Conservation (phyloP, 768 basidiomycete species). For the Cystobasidium tubakii region DNA sequence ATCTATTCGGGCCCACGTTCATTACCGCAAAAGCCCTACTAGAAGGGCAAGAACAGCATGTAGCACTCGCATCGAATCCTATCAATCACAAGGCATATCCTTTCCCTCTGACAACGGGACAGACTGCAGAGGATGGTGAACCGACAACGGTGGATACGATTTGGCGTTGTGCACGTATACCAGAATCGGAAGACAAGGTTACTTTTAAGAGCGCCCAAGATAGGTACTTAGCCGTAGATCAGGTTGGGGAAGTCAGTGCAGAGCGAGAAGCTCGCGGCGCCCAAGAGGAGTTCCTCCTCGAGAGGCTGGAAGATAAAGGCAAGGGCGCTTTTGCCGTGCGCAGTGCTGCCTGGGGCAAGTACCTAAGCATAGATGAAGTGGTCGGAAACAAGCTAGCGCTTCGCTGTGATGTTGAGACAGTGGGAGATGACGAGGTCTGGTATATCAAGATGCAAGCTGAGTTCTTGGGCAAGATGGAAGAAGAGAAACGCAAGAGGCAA, state of each 20-base stretch:
- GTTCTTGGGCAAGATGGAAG: slow-evolving; percentile 74
- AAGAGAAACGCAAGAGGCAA: slow-evolving; percentile 64
- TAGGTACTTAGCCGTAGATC: slow-evolving; percentile 82
- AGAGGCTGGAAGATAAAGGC: slow-evolving; percentile 51
- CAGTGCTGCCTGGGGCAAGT: slow-evolving; percentile 83
- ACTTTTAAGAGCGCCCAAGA: slow-evolving; percentile 73
- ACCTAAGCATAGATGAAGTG: slow-evolving; percentile 74
- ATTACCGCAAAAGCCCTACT: neutral
- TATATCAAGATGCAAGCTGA: slow-evolving; percentile 84
- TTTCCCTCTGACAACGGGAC: slow-evolving; percentile 1
- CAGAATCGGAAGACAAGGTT: slow-evolving; percentile 58
- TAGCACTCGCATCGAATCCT: slow-evolving; percentile 22
- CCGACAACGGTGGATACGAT: slow-evolving; percentile 26
- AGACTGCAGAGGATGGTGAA: slow-evolving; percentile 12
- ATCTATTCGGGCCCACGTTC: slow-evolving; percentile 27
- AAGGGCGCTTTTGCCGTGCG: slow-evolving; percentile 57
- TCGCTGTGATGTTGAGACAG: slow-evolving; percentile 75
- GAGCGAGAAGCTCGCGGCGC: slow-evolving; percentile 83
- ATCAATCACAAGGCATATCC: slow-evolving; percentile 33
- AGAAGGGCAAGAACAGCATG: neutral
- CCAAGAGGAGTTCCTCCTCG: slow-evolving; percentile 88
- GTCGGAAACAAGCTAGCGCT: slow-evolving; percentile 73
- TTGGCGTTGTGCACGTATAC: slow-evolving; percentile 32
- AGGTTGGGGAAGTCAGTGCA: slow-evolving; percentile 73
- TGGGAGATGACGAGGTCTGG: slow-evolving; percentile 78